Evolutionary conservation across 306 rosid species (phyloP).

Genomic region (Acacia crassicarpa): DNA sequence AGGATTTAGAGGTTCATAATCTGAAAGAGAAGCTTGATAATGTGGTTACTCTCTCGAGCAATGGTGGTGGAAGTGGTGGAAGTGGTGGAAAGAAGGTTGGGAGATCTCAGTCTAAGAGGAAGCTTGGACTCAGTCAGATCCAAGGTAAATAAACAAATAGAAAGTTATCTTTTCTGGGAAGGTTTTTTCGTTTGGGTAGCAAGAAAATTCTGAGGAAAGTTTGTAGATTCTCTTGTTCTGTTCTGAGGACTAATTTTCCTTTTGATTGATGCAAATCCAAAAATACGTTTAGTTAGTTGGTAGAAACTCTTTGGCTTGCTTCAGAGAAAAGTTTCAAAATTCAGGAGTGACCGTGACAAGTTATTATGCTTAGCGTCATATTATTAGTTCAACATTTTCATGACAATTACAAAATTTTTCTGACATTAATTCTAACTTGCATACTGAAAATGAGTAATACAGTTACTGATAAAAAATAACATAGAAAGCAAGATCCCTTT

Average conservation of each 20-base stretch:
- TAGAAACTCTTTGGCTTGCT: conserved; percentile 5
- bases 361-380: background rate
- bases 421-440: background rate
- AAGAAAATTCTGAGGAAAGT: conserved; percentile 19
- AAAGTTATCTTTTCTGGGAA: background rate
- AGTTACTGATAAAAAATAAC: background rate
- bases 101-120: conserved; percentile 64
- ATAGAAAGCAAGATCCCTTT: background rate
- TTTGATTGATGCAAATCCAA: background rate
- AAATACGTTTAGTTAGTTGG: too few relatives aligned
- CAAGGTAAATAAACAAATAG: conserved; percentile 56
- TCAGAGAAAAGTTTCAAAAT: conserved; percentile 21
- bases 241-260: background rate
- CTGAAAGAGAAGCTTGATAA: conserved; percentile 83
- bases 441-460: background rate
- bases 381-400: background rate
- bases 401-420: background rate
- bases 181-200: conserved; percentile 14
- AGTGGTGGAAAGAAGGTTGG: conserved; percentile 63
- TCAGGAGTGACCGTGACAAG: background rate
- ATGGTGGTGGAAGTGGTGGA: conserved; percentile 46
- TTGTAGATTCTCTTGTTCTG: conserved; percentile 1
- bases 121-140: conserved; percentile 50
- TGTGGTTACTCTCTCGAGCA: conserved; percentile 37
- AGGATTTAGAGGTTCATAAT: conserved; percentile 71